Percentiles rank a stretch among this genome's conserved stretches.
These are phyloP conservation scores for Quercus tomentella DNA, from an alignment of 331 rosid genomes.

Conservation along the genomic window DNA sequence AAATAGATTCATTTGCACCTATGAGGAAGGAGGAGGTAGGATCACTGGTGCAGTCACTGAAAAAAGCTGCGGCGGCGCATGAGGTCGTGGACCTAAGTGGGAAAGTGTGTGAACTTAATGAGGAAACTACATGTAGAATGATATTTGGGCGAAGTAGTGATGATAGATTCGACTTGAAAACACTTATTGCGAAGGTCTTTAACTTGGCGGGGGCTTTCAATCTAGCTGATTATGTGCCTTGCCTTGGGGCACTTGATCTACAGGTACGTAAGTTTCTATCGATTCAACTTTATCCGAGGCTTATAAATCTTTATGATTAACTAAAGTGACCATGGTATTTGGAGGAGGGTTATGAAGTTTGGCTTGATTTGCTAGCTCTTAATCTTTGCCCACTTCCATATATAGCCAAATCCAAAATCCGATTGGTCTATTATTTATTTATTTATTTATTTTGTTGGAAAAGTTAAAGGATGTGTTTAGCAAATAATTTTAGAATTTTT, in stretches of 20 bases:
- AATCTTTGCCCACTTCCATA: too few relatives aligned
- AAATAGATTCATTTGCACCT: constrained; percentile 12
- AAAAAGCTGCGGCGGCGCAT: neutral
- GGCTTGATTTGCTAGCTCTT: too few relatives aligned
- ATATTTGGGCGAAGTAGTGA: constrained; percentile 14
- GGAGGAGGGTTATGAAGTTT: too few relatives aligned
- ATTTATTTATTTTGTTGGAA: too few relatives aligned
- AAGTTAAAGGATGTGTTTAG: too few relatives aligned
- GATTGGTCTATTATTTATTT: too few relatives aligned
- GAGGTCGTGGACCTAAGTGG: constrained; percentile 24
- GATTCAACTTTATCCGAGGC: too few relatives aligned
- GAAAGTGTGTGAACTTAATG: neutral
- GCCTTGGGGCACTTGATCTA: constrained; percentile 15
- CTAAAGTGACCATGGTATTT: too few relatives aligned
- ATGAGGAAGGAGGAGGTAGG: constrained; percentile 8
- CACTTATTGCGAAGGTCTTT: neutral
- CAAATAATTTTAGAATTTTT: too few relatives aligned
- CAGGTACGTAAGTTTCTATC: constrained; percentile 13
- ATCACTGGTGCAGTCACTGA: neutral
- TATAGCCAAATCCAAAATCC: too few relatives aligned
- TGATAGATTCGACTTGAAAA: constrained; percentile 18
- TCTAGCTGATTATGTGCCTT: constrained; percentile 39
- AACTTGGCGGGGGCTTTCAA: constrained; percentile 22
- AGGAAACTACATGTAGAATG: constrained; percentile 14
- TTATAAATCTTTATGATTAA: too few relatives aligned